Conservation (phyloP, 352 stramenopile genomes). For the Aphanomyces invadans region DNA sequence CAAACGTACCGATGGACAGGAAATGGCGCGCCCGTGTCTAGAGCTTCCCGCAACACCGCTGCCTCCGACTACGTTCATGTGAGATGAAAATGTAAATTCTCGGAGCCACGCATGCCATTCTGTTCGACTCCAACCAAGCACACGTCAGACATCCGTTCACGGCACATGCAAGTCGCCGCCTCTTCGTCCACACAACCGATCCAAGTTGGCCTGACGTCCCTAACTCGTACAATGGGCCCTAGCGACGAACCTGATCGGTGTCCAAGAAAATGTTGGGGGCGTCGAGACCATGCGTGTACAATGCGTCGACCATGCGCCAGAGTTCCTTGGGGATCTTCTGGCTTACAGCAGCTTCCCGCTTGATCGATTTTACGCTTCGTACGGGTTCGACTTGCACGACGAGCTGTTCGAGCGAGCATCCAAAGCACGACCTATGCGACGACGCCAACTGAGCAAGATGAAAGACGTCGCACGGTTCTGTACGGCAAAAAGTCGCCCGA, state of each 20-base stretch:
- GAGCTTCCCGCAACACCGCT: constrained; percentile 70
- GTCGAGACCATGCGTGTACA: constrained; percentile 77
- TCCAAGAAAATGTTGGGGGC: constrained; percentile 82
- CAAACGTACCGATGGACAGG: constrained; percentile 32
- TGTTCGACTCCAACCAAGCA: too few relatives aligned
- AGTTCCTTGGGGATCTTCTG: constrained; percentile 95
- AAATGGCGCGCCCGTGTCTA: constrained; percentile 90
- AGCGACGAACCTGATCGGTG: constrained; percentile 38
- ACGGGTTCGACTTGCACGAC: constrained; percentile 86
- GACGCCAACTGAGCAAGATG: background rate
- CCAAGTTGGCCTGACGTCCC: too few relatives aligned
- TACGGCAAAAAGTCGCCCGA: constrained; percentile 58
- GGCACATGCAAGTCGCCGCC: too few relatives aligned
- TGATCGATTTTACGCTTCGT: constrained; percentile 55
- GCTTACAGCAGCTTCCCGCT: constrained; percentile 15
- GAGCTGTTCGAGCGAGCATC: constrained; percentile 91
- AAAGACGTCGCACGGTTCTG: background rate
- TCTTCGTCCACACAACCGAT: too few relatives aligned
- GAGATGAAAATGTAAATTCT: too few relatives aligned
- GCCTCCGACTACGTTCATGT: constrained; percentile 73
- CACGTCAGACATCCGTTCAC: too few relatives aligned
- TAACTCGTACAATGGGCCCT: too few relatives aligned
- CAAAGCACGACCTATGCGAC: constrained; percentile 90
- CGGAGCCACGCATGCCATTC: too few relatives aligned
- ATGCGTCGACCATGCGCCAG: constrained; percentile 96